Conservation (phyloP, 2,329 filamentous ascomycete species). For the Bipolaris oryzae region DNA sequence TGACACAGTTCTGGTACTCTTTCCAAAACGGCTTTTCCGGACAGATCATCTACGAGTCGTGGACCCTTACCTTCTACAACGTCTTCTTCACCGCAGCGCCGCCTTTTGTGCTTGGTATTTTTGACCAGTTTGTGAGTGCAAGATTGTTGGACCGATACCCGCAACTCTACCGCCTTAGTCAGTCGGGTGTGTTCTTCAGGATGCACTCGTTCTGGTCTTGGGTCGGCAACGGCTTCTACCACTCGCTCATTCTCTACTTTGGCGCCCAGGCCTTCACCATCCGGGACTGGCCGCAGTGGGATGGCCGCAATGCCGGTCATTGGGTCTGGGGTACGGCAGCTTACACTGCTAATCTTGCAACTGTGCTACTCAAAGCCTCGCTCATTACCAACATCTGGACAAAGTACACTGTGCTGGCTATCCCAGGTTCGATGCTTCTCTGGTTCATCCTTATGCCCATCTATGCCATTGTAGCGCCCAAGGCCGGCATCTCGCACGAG, state of each 20-base stretch:
- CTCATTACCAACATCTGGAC: conserved; percentile 98
- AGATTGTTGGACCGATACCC: conserved; percentile 93
- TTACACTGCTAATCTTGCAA: conserved; percentile 91
- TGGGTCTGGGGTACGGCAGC: conserved; percentile 98
- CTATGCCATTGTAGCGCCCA: conserved; percentile 86
- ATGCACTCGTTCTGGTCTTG: conserved; percentile 91
- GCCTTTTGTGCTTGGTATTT: conserved; percentile 91
- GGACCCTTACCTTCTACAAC: conserved; percentile 99
- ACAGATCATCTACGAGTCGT: conserved; percentile 97
- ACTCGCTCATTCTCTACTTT: conserved; percentile 91
- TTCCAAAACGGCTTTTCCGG: conserved; percentile 99
- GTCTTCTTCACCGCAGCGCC: conserved; percentile 96
- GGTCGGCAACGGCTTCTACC: conserved; percentile 94
- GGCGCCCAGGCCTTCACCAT: conserved; percentile 81
- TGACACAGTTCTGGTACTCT: conserved; percentile 98
- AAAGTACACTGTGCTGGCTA: conserved; percentile 94
- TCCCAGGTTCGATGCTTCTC: conserved; percentile 88
- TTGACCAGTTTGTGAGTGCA: conserved; percentile 97
- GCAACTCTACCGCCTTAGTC: conserved; percentile 90
- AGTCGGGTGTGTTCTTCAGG: conserved; percentile 92
- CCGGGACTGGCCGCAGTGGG: conserved; percentile 75
- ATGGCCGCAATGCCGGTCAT: conserved; percentile 85
- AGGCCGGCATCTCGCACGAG: conserved; percentile 78
- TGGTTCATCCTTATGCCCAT: conserved; percentile 91
- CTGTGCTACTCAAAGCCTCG: conserved; percentile 91